These are phyloP conservation scores for Smallanthus sonchifolius DNA, from an alignment of 129 eudicot species.

Conservation along the genomic window DNA sequence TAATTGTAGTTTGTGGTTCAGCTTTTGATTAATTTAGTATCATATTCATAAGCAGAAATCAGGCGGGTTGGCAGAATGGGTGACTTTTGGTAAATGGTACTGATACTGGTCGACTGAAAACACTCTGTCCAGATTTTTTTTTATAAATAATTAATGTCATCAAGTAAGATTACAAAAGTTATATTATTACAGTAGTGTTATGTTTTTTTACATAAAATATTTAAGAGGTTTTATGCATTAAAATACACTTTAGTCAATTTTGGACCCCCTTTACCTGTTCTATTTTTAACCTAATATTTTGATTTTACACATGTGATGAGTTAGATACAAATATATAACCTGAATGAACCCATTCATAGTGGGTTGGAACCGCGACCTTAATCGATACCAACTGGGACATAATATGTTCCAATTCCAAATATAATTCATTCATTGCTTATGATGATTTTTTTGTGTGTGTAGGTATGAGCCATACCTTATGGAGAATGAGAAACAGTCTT, in stretches of 20 bases:
- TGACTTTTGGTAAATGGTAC: not conserved
- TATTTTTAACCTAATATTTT: not conserved
- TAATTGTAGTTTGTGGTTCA: not conserved
- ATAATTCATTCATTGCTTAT: not conserved
- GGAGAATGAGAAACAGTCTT: constrained; percentile 95
- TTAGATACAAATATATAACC: not conserved
- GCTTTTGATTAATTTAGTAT: not conserved
- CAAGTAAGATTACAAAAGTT: not conserved
- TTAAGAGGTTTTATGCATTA: not conserved
- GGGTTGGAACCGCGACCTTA: not conserved
- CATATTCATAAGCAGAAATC: not conserved
- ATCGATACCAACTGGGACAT: not conserved
- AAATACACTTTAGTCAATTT: not conserved
- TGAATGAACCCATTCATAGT: not conserved
- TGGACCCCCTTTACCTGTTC: not conserved
- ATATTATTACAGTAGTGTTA: not conserved
- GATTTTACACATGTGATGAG: not conserved
- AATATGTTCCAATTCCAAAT: not conserved
- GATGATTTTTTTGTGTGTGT: constrained; percentile 17
- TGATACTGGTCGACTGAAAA: not conserved
- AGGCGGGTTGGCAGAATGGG: not conserved
- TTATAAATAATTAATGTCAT: not conserved
- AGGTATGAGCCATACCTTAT: constrained; percentile 95
- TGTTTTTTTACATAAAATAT: not conserved
- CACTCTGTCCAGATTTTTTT: not conserved